Base-by-base conservation (phyloP, 2,329 filamentous ascomycete species). In the Coleophoma eucalyptorum region DNA sequence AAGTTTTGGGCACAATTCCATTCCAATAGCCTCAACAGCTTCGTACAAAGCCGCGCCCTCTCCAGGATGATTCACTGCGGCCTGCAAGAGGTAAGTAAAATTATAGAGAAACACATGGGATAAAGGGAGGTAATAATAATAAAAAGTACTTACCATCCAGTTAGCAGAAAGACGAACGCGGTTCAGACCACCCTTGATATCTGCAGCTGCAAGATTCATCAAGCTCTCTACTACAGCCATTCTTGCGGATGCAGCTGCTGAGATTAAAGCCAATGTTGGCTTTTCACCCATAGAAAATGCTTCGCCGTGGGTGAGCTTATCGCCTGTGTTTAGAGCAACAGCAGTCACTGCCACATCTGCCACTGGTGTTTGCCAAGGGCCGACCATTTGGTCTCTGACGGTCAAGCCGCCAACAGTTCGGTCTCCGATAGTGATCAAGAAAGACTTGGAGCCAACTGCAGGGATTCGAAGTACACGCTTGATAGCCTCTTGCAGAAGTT, bases 231-330 rank as follows among this genome's bases (percentile, higher is more conserved):
- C 92, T 52, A 99, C 92, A 2, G 94, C 91, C 94, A 99, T 99
- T 48, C 92, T 84, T 15, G 94, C 92, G 18, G 94, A 97, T 19
- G 94, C 90, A 41, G 85, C 89, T 3, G 93, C 82, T 4, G 89
- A 93, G 52, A 99, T 96, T 19, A 99, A 78, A 5, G 94, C 94
- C 49, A 99, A 73, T 0, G 86, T 87, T 40, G 92, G 90, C 71
- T 89, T 94, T 71, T 97, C 93, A 33, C 94, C 94, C 87, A 96
- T 95, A 1, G 91, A 87, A 90, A 97, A 96, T n/a, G 92, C 92
- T 69, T 97, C 94, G 59, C 94, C 94, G 26, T 86, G 89, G 62
- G 80, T 86, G 44, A 87, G 79, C 53, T 86, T 89, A n/a, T 70
- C 70, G 15, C 76, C 77, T 7, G 80, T 64, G 43, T 83, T 80